Base-by-base conservation (phyloP, 2,329 filamentous ascomycete genomes). In the Blastomyces percursus region DNA sequence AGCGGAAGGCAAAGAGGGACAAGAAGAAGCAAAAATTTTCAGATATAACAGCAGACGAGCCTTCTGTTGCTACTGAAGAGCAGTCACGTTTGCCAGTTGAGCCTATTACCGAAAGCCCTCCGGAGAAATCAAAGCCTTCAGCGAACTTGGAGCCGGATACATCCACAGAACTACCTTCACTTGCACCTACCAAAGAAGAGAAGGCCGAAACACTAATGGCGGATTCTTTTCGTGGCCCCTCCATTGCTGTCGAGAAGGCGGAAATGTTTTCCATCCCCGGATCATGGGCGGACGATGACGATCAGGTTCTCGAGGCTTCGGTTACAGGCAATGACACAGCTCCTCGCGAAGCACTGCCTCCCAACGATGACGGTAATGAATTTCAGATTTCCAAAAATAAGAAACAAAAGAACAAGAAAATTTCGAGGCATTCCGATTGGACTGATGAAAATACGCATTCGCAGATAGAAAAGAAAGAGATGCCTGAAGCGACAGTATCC, bases 401-500 rank as follows among this genome's bases (percentile, higher is more conserved):
- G 64, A 70, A 70, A 68, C 67, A 66, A 63, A 71, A 70, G 65
- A 69, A 70, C 69, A 72, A 71, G 70, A 69, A 67, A 64, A 71
- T 67, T 68, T 71, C 71, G 70, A 72, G 75, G 69, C 68, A 71
- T 69, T 67, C 73, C 68, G 70, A 71, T 74, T 76, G 73, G 75
- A 77, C 75, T 77, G 75, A 77, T 77, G 68, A 75, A 66, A 73
- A 72, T 69, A 69, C 75, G 70, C 73, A 71, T 74, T 71, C 72
- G 73, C 75, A 77, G 75, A 74, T 77, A 75, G 73, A 76, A 69
- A 70, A 72, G 69, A 67, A 72, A 65, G 50, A 48, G 21, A 59
- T 32, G 46, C 35, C 56, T 30, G 24, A 59, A 59, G 30, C 56
- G 44, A 59, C 40, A 59, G 14, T 21, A 27, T 24, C 40, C 40